Evolutionary conservation across 208 protist species (phyloP).

Genomic region (Porcisia hertigi): DNA sequence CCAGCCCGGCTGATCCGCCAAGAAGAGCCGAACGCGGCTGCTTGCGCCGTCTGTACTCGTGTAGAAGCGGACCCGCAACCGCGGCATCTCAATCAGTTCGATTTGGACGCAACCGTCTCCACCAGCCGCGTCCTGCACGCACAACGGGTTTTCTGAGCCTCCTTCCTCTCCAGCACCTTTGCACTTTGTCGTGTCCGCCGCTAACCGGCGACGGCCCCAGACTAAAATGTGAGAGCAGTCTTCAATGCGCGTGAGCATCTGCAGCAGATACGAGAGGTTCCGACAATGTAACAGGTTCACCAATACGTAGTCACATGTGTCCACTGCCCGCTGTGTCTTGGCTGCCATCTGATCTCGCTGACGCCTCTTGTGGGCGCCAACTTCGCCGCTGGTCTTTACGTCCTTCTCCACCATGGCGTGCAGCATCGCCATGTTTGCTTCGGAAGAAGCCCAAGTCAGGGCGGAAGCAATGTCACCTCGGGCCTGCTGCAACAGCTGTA

Average conservation of each 20-base stretch:
- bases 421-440: conserved; percentile 14
- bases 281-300: conserved; percentile 47
- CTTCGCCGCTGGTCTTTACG: conserved; percentile 6
- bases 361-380: neutral
- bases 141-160: neutral
- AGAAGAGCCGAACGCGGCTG: conserved; percentile 55
- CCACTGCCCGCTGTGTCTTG: conserved; percentile 13
- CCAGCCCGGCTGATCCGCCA: conserved; percentile 79
- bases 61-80: conserved; percentile 84
- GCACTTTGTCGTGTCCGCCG: neutral
- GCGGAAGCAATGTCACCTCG: conserved; percentile 25
- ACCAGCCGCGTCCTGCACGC: conserved; percentile 9
- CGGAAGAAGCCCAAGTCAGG: conserved; percentile 17
- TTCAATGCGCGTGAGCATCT: conserved; percentile 67
- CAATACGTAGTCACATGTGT: conserved; percentile 39
- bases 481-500: conserved; percentile 24
- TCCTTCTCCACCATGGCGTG: conserved; percentile 21
- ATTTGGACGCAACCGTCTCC: conserved; percentile 35
- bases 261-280: conserved; percentile 46
- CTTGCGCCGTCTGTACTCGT: conserved; percentile 52
- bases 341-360: conserved; percentile 5
- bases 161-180: conserved; percentile 1
- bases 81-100: conserved; percentile 86
- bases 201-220: conserved; percentile 50
- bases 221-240: conserved; percentile 88